A percentile compares a stretch with the other conserved stretches of the same genome.
Conservation (phyloP, 805 yeast species). For the Candida golubevii region DNA sequence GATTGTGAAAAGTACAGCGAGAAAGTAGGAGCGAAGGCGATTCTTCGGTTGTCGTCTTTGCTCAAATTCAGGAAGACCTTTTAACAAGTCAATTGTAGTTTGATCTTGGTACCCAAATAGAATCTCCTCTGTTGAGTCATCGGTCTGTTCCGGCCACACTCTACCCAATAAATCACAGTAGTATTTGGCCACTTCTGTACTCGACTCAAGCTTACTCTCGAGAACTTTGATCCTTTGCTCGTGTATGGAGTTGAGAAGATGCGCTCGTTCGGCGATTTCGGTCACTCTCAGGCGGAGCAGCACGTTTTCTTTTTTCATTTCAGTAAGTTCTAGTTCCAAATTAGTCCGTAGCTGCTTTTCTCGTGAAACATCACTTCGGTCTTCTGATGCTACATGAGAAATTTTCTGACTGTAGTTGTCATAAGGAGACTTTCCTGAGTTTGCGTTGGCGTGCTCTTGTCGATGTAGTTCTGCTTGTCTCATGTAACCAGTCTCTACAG, state of each 20-base stretch:
- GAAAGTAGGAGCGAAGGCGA: slow-evolving; percentile 11
- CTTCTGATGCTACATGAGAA: no score
- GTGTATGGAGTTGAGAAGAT: slow-evolving; percentile 4
- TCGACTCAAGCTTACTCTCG: slow-evolving; percentile 9
- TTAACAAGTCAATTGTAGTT: slow-evolving; percentile 10
- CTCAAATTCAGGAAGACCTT: slow-evolving; percentile 1
- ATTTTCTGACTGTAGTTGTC: no score
- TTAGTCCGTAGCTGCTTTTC: not conserved
- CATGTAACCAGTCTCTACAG: not conserved
- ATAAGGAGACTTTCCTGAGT: no score
- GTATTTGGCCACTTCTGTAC: slow-evolving; percentile 7
- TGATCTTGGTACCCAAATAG: slow-evolving; percentile 6
- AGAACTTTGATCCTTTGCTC: slow-evolving; percentile 6
- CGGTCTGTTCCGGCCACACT: not conserved
- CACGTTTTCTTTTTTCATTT: slow-evolving; percentile 3
- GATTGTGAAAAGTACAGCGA: slow-evolving; percentile 13
- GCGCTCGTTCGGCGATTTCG: slow-evolving; percentile 8
- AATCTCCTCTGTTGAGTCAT: slow-evolving; percentile 10
- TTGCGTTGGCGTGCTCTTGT: not conserved
- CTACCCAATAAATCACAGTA: slow-evolving; percentile 1
- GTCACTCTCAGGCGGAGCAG: slow-evolving; percentile 3
- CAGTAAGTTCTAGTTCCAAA: slow-evolving; percentile 1
- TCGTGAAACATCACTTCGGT: no score
- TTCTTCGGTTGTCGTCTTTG: not conserved
- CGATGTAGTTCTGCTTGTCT: slow-evolving; percentile 1